phyloP scores from a whole-genome alignment of 2,329 filamentous ascomycete species.

The Aspergillus sclerotialis region DNA sequence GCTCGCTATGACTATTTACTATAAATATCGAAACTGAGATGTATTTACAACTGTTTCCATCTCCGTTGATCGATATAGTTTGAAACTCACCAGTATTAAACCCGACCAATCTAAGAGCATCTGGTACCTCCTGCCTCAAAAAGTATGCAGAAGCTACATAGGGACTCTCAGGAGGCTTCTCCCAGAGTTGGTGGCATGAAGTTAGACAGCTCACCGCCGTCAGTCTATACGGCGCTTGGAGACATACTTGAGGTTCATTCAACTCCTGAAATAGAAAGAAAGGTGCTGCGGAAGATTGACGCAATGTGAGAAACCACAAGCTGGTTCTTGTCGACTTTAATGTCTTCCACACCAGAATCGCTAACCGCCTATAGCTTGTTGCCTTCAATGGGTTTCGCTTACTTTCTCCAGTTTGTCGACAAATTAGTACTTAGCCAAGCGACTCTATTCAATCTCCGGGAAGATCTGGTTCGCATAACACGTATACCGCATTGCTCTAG shows the following conservation, averaged over 20 bases:
- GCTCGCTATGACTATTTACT: no score
- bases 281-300: slow-evolving; percentile 20
- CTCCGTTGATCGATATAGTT: not conserved
- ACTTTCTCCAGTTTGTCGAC: slow-evolving; percentile 24
- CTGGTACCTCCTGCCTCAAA: not conserved
- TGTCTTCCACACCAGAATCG: not conserved
- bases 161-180: not conserved
- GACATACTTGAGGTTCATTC: slow-evolving; percentile 17
- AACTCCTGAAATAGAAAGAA: slow-evolving; percentile 17
- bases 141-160: not conserved
- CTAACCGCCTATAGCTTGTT: slow-evolving; percentile 19
- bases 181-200: not conserved
- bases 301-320: slow-evolving; percentile 11
- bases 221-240: slow-evolving; percentile 7
- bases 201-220: not conserved
- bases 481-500: not conserved
- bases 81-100: not conserved
- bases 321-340: not conserved
- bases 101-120: no score
- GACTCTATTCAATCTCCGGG: slow-evolving; percentile 19
- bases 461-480: slow-evolving; percentile 14
- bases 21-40: not conserved
- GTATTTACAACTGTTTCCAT: not conserved
- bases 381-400: slow-evolving; percentile 21
- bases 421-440: slow-evolving; percentile 24